Percentiles rank a stretch among this genome's conserved stretches.
Conservation (phyloP, 345 rosid genomes). For the Ceriops tagal region DNA sequence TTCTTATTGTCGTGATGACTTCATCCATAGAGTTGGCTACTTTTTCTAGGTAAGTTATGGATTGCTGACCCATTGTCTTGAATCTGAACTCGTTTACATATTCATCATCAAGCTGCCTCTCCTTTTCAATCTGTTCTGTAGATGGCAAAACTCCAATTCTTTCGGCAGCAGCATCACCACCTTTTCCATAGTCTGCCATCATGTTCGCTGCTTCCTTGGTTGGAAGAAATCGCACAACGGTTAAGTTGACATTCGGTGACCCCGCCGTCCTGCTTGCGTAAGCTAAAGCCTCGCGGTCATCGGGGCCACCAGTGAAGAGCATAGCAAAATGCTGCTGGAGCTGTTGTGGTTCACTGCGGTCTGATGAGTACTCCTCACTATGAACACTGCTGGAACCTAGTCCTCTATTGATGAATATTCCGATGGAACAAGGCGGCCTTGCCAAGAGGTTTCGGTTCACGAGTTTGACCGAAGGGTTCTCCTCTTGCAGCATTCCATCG, state of each 20-base stretch:
- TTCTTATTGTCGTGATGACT: constrained; percentile 11
- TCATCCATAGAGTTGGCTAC: constrained; percentile 18
- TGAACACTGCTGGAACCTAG: background rate
- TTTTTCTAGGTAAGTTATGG: constrained; percentile 29
- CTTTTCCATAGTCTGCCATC: background rate
- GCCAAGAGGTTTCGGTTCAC: constrained; percentile 22
- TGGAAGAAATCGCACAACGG: constrained; percentile 20
- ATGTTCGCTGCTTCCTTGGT: background rate
- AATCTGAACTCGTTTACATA: constrained; percentile 35
- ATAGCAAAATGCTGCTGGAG: constrained; percentile 8
- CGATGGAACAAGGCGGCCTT: constrained; percentile 28
- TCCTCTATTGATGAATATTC: constrained; percentile 32
- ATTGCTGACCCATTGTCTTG: constrained; percentile 23
- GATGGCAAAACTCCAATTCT: background rate
- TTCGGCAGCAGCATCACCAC: background rate
- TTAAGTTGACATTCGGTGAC: constrained; percentile 4
- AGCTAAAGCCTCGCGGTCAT: constrained; percentile 29
- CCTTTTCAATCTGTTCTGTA: constrained; percentile 6
- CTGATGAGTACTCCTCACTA: background rate
- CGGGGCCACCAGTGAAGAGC: constrained; percentile 31
- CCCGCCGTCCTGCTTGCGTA: constrained; percentile 30
- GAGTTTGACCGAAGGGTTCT: background rate
- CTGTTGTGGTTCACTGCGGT: background rate
- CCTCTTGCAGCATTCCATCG: constrained; percentile 12
- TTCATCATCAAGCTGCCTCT: constrained; percentile 34